phyloP scores from a whole-genome alignment of 139 green algal genomes.

The Coelastrella sp. region DNA sequence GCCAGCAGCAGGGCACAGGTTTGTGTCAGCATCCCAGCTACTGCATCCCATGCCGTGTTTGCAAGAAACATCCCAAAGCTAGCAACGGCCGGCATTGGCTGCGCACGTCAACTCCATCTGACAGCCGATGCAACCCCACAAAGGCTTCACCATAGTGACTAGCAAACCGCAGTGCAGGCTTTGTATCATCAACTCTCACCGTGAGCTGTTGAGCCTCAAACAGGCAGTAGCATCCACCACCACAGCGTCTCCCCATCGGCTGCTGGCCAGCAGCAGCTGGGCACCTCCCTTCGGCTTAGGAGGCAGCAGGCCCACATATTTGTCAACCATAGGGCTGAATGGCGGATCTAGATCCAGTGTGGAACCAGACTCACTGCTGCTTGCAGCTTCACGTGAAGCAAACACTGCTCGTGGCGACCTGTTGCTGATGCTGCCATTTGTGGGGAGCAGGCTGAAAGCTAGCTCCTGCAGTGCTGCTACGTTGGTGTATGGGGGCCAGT shows the following conservation, averaged over 20 bases:
- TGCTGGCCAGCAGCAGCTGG: slow-evolving; percentile 38
- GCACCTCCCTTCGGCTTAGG: neutral
- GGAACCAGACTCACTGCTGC: neutral
- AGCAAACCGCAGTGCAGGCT: neutral
- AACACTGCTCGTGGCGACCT: neutral
- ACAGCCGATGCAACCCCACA: too few relatives aligned
- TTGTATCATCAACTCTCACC: neutral
- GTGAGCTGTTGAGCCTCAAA: neutral
- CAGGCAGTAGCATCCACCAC: slow-evolving; percentile 41
- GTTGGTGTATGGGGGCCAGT: slow-evolving; percentile 20
- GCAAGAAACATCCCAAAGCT: neutral
- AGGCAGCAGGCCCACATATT: slow-evolving; percentile 41
- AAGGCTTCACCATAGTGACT: too few relatives aligned
- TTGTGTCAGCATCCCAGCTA: too few relatives aligned
- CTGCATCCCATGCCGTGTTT: neutral
- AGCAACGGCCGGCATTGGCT: too few relatives aligned
- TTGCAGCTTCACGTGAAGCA: neutral
- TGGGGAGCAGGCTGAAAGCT: neutral
- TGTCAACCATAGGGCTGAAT: slow-evolving; percentile 34
- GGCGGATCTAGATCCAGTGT: slow-evolving; percentile 44
- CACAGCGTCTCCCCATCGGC: slow-evolving; percentile 34
- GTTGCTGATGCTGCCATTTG: slow-evolving; percentile 13
- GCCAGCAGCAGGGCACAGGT: neutral
- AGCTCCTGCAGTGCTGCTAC: slow-evolving; percentile 49
- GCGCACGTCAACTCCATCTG: too few relatives aligned